These are phyloP conservation scores for Lobosporangium transversale DNA, from an alignment of 192 early-diverging fungal species.

Conservation along the genomic window DNA sequence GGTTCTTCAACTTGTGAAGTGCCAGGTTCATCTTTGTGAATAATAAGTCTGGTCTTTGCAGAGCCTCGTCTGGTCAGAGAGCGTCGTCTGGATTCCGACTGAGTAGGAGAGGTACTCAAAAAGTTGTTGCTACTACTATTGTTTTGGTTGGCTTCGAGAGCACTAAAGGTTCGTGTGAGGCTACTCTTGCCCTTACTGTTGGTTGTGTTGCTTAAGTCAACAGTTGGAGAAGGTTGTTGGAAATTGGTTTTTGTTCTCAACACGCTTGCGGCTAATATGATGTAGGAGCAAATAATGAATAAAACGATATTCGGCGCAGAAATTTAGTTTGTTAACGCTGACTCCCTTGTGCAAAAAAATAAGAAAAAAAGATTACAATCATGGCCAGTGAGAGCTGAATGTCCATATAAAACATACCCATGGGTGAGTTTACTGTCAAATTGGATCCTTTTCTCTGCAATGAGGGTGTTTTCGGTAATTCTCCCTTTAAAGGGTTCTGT, in stretches of 20 bases:
- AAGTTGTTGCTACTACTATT: background rate
- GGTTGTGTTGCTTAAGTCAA: background rate
- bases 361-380: background rate
- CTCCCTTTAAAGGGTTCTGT: conserved; percentile 9
- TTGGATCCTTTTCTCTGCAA: conserved; percentile 11
- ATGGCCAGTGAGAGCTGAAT: background rate
- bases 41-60: conserved; percentile 33
- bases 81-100: conserved; percentile 10
- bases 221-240: conserved; percentile 15
- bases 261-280: conserved; percentile 10
- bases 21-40: conserved; percentile 24
- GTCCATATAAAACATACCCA: too few relatives aligned
- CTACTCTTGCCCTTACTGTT: conserved; percentile 8
- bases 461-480: conserved; percentile 6
- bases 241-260: conserved; percentile 41
- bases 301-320: background rate
- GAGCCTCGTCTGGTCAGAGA: conserved; percentile 43
- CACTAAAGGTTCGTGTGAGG: conserved; percentile 35
- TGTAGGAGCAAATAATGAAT: conserved; percentile 1
- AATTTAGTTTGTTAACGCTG: background rate
- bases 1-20: background rate
- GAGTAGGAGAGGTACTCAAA: background rate
- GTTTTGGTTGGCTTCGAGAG: conserved; percentile 11
- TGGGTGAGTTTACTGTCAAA: conserved; percentile 13
- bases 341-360: background rate